Conservation (phyloP, 202 grass and related monocot genomes). For the Dendrocalamus latiflorus region DNA sequence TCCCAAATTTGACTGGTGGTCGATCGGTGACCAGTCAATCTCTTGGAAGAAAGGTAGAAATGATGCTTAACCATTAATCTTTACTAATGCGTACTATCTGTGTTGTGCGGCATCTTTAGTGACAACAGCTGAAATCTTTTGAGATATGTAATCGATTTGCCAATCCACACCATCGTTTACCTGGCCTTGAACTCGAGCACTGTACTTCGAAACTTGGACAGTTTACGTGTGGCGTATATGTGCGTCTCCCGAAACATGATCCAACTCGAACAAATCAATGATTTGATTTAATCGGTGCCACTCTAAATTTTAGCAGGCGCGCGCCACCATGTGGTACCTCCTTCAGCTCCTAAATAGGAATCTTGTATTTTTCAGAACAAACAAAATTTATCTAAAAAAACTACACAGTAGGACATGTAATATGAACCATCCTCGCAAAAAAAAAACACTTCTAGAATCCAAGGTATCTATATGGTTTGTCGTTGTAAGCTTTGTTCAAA, state of each 20-base stretch:
- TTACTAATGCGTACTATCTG: not conserved
- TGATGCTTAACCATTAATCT: not conserved
- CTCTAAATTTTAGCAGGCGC: not conserved
- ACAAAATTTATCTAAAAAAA: no score
- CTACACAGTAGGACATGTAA: no score
- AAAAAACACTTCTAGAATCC: no score
- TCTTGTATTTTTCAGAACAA: no score
- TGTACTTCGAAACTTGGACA: not conserved
- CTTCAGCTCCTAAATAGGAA: no score
- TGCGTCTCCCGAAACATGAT: no score
- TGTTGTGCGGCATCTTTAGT: not conserved
- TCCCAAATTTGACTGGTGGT: not conserved
- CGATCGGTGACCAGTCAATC: not conserved
- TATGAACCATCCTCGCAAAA: no score
- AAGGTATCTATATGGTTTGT: no score
- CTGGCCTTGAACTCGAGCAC: not conserved
- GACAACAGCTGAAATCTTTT: conserved; percentile 2
- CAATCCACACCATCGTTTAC: not conserved
- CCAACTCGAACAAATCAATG: no score
- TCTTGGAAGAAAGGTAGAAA: not conserved
- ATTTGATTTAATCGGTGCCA: not conserved
- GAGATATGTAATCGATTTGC: not conserved
- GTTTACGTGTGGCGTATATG: no score
- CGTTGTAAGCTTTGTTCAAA: no score
- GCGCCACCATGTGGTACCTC: no score